Base-by-base conservation (phyloP, 257 asterid species). In the Scutellaria barbata region DNA sequence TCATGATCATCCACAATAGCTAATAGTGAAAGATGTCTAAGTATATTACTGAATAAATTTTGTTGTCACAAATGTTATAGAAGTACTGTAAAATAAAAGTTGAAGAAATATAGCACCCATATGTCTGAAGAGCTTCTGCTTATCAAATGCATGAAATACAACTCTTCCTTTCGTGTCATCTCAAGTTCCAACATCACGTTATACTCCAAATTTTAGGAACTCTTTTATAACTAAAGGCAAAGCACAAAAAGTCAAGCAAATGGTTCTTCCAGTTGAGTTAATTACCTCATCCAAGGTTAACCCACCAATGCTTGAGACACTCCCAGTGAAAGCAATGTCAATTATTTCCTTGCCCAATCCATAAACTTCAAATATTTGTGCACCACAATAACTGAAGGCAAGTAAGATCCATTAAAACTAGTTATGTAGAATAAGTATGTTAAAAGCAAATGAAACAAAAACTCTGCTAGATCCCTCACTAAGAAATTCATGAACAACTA, bases 361-460 rank as follows among this genome's bases (percentile, higher is more conserved):
- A 82, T 95, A 95, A 61, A 87, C 82, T 84, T 95, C 99, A 87
- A 95, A 95, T 81, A 95, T 95, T 75, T 95, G 99, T 67, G 99
- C 99, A 59, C 99, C 99, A 62, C 98, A 89, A 69, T 95, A 95
- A 82, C 99, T 95, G 71, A 70, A 83, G 66, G 65, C 71, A 82
- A 68, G 75, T 47, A 80, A 56, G 42, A 59, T 67, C 71, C 61
- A 35, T 83, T 82, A 63, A 78, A 74, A 72, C 55, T 72, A 33
- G 63, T 52, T 53, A 73, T 2, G 59, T 10, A 11, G 63, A 69
- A 55, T 59, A 61, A 53, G 43, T 63, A 76, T 58, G 50, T 17
- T 20, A 52, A 62, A 51, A 50, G 73, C 53, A 48, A 33, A 53
- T 14, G 69, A 67, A 48, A 57, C 8, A 76, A 66, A 66, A 62